Evolutionary conservation across 306 rosid genomes (phyloP).

Genomic region (Vigna reflexopilosa): DNA sequence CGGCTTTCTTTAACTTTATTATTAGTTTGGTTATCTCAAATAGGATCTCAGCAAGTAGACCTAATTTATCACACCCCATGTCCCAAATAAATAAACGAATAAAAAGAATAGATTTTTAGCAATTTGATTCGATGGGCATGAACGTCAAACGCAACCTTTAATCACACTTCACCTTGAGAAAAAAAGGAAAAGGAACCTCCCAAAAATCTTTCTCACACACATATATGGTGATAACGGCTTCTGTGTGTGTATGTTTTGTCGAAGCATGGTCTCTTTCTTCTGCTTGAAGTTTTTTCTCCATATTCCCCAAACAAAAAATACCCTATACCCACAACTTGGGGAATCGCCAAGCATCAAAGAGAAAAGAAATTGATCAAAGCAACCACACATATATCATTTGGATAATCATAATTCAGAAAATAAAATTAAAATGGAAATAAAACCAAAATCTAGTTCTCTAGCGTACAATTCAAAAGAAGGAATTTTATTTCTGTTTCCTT

Average conservation of each 20-base stretch:
- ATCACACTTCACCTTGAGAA: conserved; percentile 50
- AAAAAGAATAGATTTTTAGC: conserved; percentile 13
- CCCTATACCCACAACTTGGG: conserved; percentile 63
- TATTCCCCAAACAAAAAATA: conserved; percentile 60
- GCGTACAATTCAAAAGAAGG: conserved; percentile 67
- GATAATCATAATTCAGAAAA: conserved; percentile 50
- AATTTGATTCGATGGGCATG: conserved; percentile 49
- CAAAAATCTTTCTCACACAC: conserved; percentile 29
- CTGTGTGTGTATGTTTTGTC: conserved; percentile 40
- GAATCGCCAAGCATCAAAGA: conserved; percentile 65
- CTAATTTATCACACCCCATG: conserved; percentile 49
- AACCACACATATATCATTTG: conserved; percentile 63
- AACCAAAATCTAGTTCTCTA: conserved; percentile 37
- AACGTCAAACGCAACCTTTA: conserved; percentile 53
- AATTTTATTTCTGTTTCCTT: conserved; percentile 49
- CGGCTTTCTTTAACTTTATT: conserved; percentile 56
- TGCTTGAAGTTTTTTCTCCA: conserved; percentile 53
- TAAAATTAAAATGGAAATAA: conserved; percentile 13
- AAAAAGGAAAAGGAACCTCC: conserved; percentile 32
- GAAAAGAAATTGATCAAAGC: conserved; percentile 55
- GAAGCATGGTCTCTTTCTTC: conserved; percentile 61
- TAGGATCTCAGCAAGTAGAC: conserved; percentile 53
- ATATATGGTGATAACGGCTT: conserved; percentile 32
- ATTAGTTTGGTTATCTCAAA: conserved; percentile 40
- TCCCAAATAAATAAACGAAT: conserved; percentile 36